These are phyloP conservation scores for Plectosphaerella cucumerina DNA, from an alignment of 2,329 filamentous ascomycete genomes.

Conservation along the genomic window DNA sequence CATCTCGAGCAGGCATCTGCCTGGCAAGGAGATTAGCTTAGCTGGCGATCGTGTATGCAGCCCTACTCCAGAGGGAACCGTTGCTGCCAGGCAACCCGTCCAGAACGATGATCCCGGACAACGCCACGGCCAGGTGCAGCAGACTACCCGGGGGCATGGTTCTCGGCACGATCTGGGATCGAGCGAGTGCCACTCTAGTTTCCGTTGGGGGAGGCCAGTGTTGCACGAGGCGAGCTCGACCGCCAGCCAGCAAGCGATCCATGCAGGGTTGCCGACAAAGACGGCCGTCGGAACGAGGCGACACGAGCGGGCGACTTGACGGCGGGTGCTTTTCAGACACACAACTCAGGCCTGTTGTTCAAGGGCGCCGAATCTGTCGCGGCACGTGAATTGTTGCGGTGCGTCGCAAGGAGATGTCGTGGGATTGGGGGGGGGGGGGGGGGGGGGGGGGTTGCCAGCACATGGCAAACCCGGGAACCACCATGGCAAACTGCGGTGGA, in stretches of 20 bases:
- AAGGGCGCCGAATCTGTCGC: no score
- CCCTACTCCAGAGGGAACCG: conserved; percentile 5
- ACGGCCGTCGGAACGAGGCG: no score
- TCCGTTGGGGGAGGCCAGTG: no score
- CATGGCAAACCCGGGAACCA: neutral
- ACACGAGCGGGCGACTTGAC: no score
- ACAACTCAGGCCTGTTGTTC: no score
- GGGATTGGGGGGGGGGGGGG: neutral
- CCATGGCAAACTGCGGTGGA: neutral
- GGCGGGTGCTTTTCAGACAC: no score
- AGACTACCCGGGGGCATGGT: neutral
- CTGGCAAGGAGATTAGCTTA: conserved; percentile 8
- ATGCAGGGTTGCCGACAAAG: no score
- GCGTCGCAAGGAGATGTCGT: no score
- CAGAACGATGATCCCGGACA: neutral
- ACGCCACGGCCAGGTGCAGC: neutral
- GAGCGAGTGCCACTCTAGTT: no score
- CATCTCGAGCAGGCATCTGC: conserved; percentile 2
- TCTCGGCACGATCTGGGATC: neutral
- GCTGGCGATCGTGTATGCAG: conserved; percentile 12
- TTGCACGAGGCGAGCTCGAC: no score
- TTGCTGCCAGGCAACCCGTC: neutral
- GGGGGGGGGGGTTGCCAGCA: neutral
- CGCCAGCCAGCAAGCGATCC: no score
- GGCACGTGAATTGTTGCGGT: neutral